Evolutionary conservation across 2,329 filamentous ascomycete genomes (phyloP).

Genomic region (Davidsoniella virescens): DNA sequence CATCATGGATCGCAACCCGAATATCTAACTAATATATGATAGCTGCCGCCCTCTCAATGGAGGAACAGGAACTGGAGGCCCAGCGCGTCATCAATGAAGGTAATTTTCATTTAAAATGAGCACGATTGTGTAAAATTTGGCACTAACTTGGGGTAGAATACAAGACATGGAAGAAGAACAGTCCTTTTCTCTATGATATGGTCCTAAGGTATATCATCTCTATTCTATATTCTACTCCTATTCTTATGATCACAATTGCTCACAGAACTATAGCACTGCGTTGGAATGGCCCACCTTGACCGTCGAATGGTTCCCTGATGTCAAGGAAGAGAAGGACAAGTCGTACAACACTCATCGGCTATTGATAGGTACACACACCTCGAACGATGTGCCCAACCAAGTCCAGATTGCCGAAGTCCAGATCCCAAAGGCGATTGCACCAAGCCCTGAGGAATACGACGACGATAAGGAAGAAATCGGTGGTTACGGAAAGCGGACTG

Average conservation of each 20-base stretch:
- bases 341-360: constrained; percentile 77
- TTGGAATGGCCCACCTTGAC: constrained; percentile 95
- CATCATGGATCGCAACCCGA: neutral
- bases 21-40: constrained; percentile 10
- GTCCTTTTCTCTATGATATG: constrained; percentile 95
- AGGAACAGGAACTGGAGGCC: constrained; percentile 56
- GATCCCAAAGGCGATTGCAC: constrained; percentile 61
- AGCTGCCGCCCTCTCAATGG: constrained; percentile 24
- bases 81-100: constrained; percentile 92
- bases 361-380: constrained; percentile 87
- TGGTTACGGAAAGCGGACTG: constrained; percentile 64
- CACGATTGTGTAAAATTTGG: too few species aligned
- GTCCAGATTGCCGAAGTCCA: constrained; percentile 90
- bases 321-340: constrained; percentile 74
- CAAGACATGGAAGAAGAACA: constrained; percentile 99
- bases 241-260: too few species aligned
- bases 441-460: constrained; percentile 74
- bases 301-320: constrained; percentile 95
- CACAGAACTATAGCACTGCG: constrained; percentile 45
- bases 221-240: constrained; percentile 3
- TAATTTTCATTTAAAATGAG: constrained; percentile 20
- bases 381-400: constrained; percentile 71
- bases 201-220: constrained; percentile 50
- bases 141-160: constrained; percentile 48
- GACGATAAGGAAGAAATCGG: constrained; percentile 87